Evolutionary conservation across 2,329 filamentous ascomycete species (phyloP).

Genomic region (Microdochium bolleyi): DNA sequence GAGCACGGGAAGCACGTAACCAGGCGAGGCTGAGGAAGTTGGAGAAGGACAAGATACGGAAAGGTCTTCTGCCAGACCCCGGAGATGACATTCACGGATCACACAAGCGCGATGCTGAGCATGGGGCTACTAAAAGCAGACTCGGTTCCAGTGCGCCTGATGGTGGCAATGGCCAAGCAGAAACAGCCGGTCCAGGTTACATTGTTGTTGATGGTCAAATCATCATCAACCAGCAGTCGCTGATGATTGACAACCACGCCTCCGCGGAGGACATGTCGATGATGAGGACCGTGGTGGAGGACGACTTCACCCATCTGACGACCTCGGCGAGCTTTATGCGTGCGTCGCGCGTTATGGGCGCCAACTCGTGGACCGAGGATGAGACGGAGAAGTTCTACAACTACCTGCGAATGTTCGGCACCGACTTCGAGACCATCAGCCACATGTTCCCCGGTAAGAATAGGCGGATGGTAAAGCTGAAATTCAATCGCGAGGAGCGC

Average conservation of each 20-base stretch:
- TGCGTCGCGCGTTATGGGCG: conserved; percentile 51
- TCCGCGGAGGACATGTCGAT: conserved; percentile 38
- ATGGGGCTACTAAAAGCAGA: conserved; percentile 6
- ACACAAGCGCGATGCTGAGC: conserved; percentile 1
- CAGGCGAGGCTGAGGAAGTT: conserved; percentile 29
- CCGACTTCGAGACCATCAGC: conserved; percentile 74
- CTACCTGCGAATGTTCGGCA: conserved; percentile 68
- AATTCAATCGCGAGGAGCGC: conserved; percentile 74
- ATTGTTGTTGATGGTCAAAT: conserved; percentile 66
- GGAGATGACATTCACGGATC: conserved; percentile 9
- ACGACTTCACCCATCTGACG: conserved; percentile 66
- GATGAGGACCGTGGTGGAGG: conserved; percentile 62
- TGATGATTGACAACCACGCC: conserved; percentile 57
- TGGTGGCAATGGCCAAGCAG: conserved; percentile 10
- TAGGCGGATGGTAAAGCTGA: conserved; percentile 69
- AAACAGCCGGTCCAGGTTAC: conserved; percentile 23
- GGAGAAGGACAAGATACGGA: conserved; percentile 23
- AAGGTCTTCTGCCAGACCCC: conserved; percentile 12
- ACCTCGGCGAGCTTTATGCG: conserved; percentile 60
- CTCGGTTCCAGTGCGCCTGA: conserved; percentile 9
- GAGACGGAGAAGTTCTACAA: conserved; percentile 72
- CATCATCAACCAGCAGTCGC: conserved; percentile 59
- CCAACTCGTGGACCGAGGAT: conserved; percentile 62
- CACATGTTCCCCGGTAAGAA: conserved; percentile 67
- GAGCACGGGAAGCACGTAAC: conserved; percentile 41